Conservation (phyloP, 768 basidiomycete species). For the Peribolospora kevripleyi region DNA sequence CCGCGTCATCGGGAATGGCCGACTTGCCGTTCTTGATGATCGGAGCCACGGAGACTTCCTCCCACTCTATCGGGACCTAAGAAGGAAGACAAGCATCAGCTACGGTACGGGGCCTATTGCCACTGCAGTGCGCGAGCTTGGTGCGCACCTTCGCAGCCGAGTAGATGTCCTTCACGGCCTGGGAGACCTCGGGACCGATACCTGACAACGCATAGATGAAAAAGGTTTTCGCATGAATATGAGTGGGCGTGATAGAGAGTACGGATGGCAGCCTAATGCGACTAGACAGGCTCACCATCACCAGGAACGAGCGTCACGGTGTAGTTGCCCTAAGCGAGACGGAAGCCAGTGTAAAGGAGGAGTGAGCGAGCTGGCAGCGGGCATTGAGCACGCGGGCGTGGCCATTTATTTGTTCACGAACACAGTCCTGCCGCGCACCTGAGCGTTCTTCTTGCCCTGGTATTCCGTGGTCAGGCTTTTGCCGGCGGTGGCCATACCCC, state of each 20-base stretch:
- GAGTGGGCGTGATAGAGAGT: not conserved
- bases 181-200: constrained; percentile 95
- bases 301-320: constrained; percentile 88
- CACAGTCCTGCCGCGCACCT: too few species aligned
- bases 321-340: constrained; percentile 56
- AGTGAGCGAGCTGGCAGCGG: not conserved
- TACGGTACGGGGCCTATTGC: too few species aligned
- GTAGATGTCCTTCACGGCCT: constrained; percentile 87
- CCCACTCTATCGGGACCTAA: constrained; percentile 95
- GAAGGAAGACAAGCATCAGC: not conserved
- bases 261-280: not conserved
- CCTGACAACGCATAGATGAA: constrained; percentile 21
- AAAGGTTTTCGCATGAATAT: not conserved
- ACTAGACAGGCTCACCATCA: constrained; percentile 38
- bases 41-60: constrained; percentile 91
- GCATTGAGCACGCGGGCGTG: too few species aligned
- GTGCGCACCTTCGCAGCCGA: constrained; percentile 46
- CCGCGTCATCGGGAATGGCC: constrained; percentile 77
- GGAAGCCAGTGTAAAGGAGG: not conserved
- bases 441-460: too few species aligned
- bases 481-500: too few species aligned
- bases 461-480: too few species aligned
- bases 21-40: constrained; percentile 86
- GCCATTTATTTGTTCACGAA: too few species aligned
- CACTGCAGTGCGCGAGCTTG: too few species aligned